Conservation (phyloP, 1,284 basidiomycete species). For the Puccinia polysora region DNA sequence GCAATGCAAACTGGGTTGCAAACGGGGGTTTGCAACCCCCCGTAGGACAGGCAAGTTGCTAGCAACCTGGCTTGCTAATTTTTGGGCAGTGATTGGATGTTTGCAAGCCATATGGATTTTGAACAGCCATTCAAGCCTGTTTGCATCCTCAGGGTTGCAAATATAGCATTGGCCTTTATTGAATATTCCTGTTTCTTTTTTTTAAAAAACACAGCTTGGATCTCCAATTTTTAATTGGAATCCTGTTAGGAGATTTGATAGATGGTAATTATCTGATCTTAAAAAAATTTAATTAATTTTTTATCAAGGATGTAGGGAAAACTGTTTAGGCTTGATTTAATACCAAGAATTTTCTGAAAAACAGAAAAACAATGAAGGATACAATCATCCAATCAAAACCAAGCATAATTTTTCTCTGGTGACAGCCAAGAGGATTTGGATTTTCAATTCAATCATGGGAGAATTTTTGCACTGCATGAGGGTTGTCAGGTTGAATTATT, state of each 20-base stretch:
- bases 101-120: too few relatives aligned
- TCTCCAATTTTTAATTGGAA: slow-evolving; percentile 72
- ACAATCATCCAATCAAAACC: slow-evolving; percentile 51
- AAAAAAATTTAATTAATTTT: slow-evolving; percentile 74
- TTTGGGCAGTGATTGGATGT: too few relatives aligned
- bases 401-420: slow-evolving; percentile 69
- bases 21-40: too few relatives aligned
- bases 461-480: slow-evolving; percentile 95
- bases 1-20: too few relatives aligned
- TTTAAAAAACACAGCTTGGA: slow-evolving; percentile 62
- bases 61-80: too few relatives aligned
- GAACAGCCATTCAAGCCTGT: too few relatives aligned
- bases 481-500: slow-evolving; percentile 74
- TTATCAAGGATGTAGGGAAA: slow-evolving; percentile 86
- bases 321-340: slow-evolving; percentile 83
- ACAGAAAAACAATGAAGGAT: slow-evolving; percentile 51
- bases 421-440: slow-evolving; percentile 98
- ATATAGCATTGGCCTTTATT: too few relatives aligned
- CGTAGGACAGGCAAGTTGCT: too few relatives aligned
- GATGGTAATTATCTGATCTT: slow-evolving; percentile 81
- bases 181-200: slow-evolving; percentile 17
- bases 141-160: too few relatives aligned
- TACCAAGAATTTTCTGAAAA: slow-evolving; percentile 49
- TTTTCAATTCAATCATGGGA: slow-evolving; percentile 81
- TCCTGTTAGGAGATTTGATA: slow-evolving; percentile 74